phyloP scores from a whole-genome alignment of 768 basidiomycete species.

The Mycena vulgaris region DNA sequence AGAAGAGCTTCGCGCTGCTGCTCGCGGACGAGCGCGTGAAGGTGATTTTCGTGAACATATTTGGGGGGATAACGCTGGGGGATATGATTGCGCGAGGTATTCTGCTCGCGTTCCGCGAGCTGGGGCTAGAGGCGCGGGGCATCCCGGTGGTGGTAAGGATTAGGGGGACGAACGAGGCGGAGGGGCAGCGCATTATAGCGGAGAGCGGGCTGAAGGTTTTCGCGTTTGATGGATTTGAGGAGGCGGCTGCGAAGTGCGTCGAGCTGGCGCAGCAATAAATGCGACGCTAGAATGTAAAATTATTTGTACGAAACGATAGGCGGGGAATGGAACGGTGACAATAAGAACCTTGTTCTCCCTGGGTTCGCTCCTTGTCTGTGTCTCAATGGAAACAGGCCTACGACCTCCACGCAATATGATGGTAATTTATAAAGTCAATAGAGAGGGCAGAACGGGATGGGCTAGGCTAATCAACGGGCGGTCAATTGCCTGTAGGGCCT shows the following conservation, averaged over 20 bases:
- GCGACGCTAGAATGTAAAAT: no score
- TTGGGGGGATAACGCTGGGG: conserved; percentile 60
- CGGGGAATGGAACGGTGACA: no score
- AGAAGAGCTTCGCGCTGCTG: conserved; percentile 86
- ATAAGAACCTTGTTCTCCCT: no score
- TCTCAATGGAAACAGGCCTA: no score
- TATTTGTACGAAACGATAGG: no score
- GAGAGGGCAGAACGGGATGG: no score
- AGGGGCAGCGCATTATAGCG: conserved; percentile 84
- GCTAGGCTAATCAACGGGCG: no score
- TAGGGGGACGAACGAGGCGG: conserved; percentile 84
- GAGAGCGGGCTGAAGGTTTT: conserved; percentile 81
- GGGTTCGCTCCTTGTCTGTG: no score
- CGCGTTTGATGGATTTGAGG: conserved; percentile 82
- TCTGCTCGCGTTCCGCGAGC: conserved; percentile 74
- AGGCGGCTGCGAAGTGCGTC: conserved; percentile 73
- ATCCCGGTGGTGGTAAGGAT: conserved; percentile 83
- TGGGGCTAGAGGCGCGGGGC: conserved; percentile 71
- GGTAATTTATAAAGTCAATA: no score
- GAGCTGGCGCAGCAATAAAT: conserved; percentile 63
- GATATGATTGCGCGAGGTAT: conserved; percentile 36
- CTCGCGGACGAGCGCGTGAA: conserved; percentile 79
- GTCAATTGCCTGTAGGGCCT: no score
- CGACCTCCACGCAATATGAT: no score
- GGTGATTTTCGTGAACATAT: conserved; percentile 87